Evolutionary conservation across 73 alveolate species (phyloP).

Genomic region (Paramecium sonneborni): DNA sequence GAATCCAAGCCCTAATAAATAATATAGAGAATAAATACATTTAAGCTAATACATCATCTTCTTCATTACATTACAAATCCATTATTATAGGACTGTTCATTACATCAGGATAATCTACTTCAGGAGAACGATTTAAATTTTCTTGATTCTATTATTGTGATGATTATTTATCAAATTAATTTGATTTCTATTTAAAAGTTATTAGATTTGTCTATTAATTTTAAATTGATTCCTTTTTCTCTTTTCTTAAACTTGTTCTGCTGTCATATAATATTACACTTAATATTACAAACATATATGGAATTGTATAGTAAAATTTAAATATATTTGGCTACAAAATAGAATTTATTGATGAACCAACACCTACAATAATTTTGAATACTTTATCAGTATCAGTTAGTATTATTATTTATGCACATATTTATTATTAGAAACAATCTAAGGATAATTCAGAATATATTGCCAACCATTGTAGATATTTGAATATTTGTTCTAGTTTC

Average conservation of each 20-base stretch:
- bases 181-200: slow-evolving; percentile 7
- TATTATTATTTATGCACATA: slow-evolving; percentile 9
- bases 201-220: background rate
- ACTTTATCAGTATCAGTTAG: background rate
- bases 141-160: background rate
- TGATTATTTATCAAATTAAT: background rate
- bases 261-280: background rate
- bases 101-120: background rate
- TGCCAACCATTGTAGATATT: background rate
- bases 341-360: background rate
- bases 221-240: background rate
- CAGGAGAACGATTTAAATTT: background rate
- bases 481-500: background rate
- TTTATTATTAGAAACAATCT: background rate
- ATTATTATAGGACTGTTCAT: background rate
- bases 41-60: slow-evolving; percentile 20
- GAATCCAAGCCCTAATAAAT: slow-evolving; percentile 46
- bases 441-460: background rate
- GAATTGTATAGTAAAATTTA: background rate
- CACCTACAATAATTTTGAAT: background rate
- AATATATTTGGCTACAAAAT: background rate
- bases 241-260: background rate
- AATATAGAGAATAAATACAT: background rate
- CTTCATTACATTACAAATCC: background rate
- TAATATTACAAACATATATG: background rate